phyloP scores from a whole-genome alignment of 345 rosid species.

The Bruguiera sexangula region DNA sequence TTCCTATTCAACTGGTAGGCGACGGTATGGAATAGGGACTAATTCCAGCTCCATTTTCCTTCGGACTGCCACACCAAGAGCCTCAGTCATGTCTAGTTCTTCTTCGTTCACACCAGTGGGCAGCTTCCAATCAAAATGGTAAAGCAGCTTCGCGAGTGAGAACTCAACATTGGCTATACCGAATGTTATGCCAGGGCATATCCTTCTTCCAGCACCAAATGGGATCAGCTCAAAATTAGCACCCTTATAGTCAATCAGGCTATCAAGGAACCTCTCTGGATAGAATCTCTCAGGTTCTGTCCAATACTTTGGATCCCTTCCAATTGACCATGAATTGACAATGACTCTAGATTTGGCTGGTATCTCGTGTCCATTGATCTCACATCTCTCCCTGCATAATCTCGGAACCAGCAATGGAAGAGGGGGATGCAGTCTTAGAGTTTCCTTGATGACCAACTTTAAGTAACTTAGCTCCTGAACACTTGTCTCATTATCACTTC shows the following conservation, averaged over 20 bases:
- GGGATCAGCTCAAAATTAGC: conserved; percentile 10
- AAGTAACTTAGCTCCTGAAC: conserved; percentile 12
- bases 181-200: conserved; percentile 5
- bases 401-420: conserved; percentile 9
- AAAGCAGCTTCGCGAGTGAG: conserved; percentile 9
- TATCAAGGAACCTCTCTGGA: conserved; percentile 18
- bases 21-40: neutral
- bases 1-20: neutral
- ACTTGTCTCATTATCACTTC: neutral
- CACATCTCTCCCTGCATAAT: conserved; percentile 7
- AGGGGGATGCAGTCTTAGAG: conserved; percentile 15
- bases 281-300: conserved; percentile 6
- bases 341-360: conserved; percentile 7
- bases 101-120: neutral
- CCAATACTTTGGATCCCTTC: conserved; percentile 15
- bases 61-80: neutral
- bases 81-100: conserved; percentile 11
- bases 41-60: conserved; percentile 3
- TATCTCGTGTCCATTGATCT: conserved; percentile 2
- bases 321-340: conserved; percentile 7
- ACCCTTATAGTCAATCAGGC: conserved; percentile 14
- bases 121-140: conserved; percentile 14
- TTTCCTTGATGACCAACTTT: conserved; percentile 5
- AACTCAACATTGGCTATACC: conserved; percentile 6
- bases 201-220: conserved; percentile 18